Base-by-base conservation (phyloP, 257 asterid genomes). In the Ophiorrhiza pumila region DNA sequence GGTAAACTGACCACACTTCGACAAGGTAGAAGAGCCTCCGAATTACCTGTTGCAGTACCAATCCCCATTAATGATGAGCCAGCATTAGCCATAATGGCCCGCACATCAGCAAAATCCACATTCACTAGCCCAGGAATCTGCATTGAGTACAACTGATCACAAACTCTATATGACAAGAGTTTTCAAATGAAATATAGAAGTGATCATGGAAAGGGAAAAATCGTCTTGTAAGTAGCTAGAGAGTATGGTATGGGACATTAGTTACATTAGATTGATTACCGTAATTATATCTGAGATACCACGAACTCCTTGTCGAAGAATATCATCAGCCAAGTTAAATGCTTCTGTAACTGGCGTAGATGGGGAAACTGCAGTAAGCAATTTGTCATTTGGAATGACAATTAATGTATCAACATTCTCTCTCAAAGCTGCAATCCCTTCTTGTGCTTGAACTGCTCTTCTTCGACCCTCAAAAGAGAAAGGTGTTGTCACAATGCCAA, bases 341-440 rank as follows among this genome's bases (percentile, higher is more conserved):
- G 98, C 98, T 81, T 93, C 98, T 49, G 97, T 91, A 49, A 93
- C 97, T 47, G 98, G 98, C 15, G 98, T 93, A 65, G 97, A 89
- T 79, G 96, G 85, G 78, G 98, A 89, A 80, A 93, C 96, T 42
- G 97, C 96, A 60, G 92, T 88, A 76, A 91, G 80, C 68, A 91
- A 78, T 85, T 88, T 93, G 81, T 93, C 98, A 73, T 93, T 91
- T 77, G 98, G 97, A 80, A 93, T 93, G 76, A 93, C 96, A 82
- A 93, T 93, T 55, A 93, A 87, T 15, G 98, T 93, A 84, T 91
- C 98, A 32, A 93, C 98, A 71, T 91, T 93, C 78, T 93, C 96
- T 80, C 97, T 85, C 80, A 93, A 79, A 76, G 94, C 86, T 55
- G 97, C 98, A 77, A 91, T 91, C 74, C 97, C 98, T 91, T 93